Conservation (phyloP, 192 early-diverging fungal species). For the Phlyctochytrium bullatum region DNA sequence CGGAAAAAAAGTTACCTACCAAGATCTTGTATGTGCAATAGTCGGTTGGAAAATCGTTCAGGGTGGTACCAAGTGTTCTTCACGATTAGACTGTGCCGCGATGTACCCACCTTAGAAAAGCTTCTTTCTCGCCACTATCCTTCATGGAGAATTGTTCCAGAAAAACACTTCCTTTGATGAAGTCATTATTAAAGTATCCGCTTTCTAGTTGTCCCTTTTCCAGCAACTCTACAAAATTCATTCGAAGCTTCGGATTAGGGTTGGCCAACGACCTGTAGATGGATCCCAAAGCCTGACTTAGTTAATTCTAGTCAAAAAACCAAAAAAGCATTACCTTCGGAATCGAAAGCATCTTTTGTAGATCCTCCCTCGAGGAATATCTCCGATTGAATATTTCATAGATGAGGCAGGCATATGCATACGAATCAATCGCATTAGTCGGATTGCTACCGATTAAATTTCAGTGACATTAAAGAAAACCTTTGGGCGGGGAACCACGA, state of each 20-base stretch:
- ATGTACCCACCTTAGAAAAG: slow-evolving; percentile 52
- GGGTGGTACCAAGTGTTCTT: slow-evolving; percentile 67
- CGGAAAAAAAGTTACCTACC: background rate
- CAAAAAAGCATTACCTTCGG: slow-evolving; percentile 33
- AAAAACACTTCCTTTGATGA: slow-evolving; percentile 79
- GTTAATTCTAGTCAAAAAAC: background rate
- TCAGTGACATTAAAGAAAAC: slow-evolving; percentile 1
- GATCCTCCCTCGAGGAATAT: slow-evolving; percentile 30
- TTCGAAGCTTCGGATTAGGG: slow-evolving; percentile 59
- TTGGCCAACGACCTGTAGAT: slow-evolving; percentile 62
- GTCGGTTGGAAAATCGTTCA: slow-evolving; percentile 75
- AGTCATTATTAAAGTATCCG: slow-evolving; percentile 79
- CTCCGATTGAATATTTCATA: slow-evolving; percentile 75
- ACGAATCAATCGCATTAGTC: slow-evolving; percentile 69
- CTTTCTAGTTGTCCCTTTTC: slow-evolving; percentile 53
- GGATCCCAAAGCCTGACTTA: slow-evolving; percentile 37
- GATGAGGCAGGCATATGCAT: slow-evolving; percentile 79
- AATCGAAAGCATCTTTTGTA: slow-evolving; percentile 52
- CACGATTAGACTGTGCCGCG: background rate
- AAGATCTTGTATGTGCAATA: slow-evolving; percentile 88
- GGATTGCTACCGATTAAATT: slow-evolving; percentile 24
- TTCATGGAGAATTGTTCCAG: slow-evolving; percentile 93
- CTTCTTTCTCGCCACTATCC: slow-evolving; percentile 79
- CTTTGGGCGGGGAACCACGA: background rate
- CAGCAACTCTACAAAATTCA: slow-evolving; percentile 67